Percentiles rank a stretch among this genome's conserved stretches.
Conservation (phyloP, 2,329 filamentous ascomycete genomes). For the Colletotrichum truncatum region DNA sequence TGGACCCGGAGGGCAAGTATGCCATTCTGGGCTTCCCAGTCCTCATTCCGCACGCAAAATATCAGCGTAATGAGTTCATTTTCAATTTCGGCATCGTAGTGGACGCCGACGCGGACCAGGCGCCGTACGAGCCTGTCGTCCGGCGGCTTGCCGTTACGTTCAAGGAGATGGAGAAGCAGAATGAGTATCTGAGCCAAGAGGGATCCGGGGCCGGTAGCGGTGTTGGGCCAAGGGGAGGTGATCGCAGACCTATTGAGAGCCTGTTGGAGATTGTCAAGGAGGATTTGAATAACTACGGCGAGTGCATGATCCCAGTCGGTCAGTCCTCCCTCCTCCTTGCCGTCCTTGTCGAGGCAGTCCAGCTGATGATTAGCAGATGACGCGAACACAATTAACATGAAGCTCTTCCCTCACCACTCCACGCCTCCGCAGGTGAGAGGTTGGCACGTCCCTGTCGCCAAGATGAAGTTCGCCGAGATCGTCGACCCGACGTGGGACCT, state of each 20-base stretch:
- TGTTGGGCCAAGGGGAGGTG: slow-evolving; percentile 15
- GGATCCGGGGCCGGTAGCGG: slow-evolving; percentile 43
- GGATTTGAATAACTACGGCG: slow-evolving; percentile 95
- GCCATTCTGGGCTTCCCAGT: slow-evolving; percentile 89
- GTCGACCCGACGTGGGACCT: slow-evolving; percentile 78
- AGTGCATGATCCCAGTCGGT: slow-evolving; percentile 98
- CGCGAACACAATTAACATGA: slow-evolving; percentile 94
- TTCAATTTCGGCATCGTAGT: slow-evolving; percentile 96
- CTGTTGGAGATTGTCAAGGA: slow-evolving; percentile 83
- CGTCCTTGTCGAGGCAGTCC: background rate
- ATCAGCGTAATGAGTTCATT: slow-evolving; percentile 94
- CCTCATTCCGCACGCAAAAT: slow-evolving; percentile 83
- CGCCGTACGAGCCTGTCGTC: slow-evolving; percentile 85
- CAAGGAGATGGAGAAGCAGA: slow-evolving; percentile 91
- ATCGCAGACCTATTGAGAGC: slow-evolving; percentile 78
- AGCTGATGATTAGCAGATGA: slow-evolving; percentile 68
- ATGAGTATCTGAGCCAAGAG: slow-evolving; percentile 78
- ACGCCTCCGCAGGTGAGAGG: slow-evolving; percentile 81
- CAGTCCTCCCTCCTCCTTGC: slow-evolving; percentile 42
- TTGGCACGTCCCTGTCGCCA: slow-evolving; percentile 89
- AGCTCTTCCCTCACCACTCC: slow-evolving; percentile 86
- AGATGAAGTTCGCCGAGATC: slow-evolving; percentile 71
- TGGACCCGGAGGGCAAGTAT: slow-evolving; percentile 74
- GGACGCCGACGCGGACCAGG: slow-evolving; percentile 72
- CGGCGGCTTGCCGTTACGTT: slow-evolving; percentile 86